Evolutionary conservation across 495 filamentous ascomycete species (phyloP), one percentile per base, ranked within the genome.

Genomic region (Tuber aestivum): DNA sequence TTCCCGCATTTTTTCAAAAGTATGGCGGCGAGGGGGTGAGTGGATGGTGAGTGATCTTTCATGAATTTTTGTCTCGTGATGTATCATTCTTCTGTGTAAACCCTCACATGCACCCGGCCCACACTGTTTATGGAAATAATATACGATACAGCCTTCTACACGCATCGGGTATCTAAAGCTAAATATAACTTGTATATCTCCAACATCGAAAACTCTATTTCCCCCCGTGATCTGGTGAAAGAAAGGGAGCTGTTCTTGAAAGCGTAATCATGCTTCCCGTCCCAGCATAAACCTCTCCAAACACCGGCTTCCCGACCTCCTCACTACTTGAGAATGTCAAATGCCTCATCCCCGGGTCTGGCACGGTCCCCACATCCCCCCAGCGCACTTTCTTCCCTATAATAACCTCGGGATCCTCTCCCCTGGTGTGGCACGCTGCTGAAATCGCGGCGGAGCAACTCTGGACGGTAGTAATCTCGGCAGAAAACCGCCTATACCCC

Each of bases 371-470:
- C 35, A 71, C 40, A 65, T 35, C 5, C 23, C 27, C 37, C 73
- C 73, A 71, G 35, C 68, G 37, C 38, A 75, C 16, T 42, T 70
- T 70, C 9, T 37, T 41, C 23, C 14, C 40, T 5, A 37, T 32
- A 8, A 41, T 41, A 16, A 68, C 18, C 35, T 40, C 69, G 20
- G 21, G 21, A n/a, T 73, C 74, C 16, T 16, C 50, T n/a, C n/a
- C 20, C 42, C 35, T 16, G 14, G 35, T 32, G 56, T 78, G 77
- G 45, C 70, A 76, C 0, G 74, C 77, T 8, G 77, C 77, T 4
- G 69, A 70, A 14, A 78, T 78, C 3, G 74, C 74, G 0, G 70
- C 50, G 7, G 74, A 77, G 38, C 74, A 76, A n/a, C 69, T 48
- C 18, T 70, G 35, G 6, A 42, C 37, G 4, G 61, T 38, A 18